Evolutionary conservation across 2,329 filamentous ascomycete species (phyloP), one percentile per base, ranked within the genome.

Genomic region (Alternaria sp.): DNA sequence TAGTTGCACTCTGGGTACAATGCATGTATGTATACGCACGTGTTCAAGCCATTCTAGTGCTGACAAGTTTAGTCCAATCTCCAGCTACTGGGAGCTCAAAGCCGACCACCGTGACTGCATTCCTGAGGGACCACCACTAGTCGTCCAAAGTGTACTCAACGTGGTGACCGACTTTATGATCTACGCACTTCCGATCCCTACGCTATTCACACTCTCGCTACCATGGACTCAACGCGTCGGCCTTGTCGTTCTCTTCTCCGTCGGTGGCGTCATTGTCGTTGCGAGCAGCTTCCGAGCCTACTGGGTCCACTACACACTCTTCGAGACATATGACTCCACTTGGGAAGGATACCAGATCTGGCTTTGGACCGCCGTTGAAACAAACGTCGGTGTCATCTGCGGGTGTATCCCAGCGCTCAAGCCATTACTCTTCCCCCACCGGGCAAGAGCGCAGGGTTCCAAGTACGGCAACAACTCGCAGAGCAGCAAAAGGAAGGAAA

Each of bases 251-350:
- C 75, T 83, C 18, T 79, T 83, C 32, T 76, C 79, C 2, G 71
- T 83, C 10, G 81, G 81, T 32, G 78, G 81, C 48, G 68, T 83
- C 43, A 82, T 83, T 49, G 81, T 81, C n/a, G 75, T 83, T 44
- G 81, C 81, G 3, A 81, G 82, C 22, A 74, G 78, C 44, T 75
- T 83, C 67, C 77, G 82, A 9, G 83, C 82, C 11, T 83, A 82
- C 74, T 83, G 75, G 75, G 79, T 83, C 38, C 82, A 81, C 71
- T 80, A 81, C 61, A 78, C 78, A 3, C 71, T 84, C 30, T 79
- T 80, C 54, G 64, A 72, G 20, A 82, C 76, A 38, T 83, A 81
- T 69, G 82, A 84, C 55, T 78, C 79, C 34, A 82, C 81, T 5
- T 84, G 82, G 82, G 74, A 75, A 55, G 78, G 80, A 34, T 80